These are phyloP conservation scores for Citrullus amarus DNA, from an alignment of 306 rosid genomes.

Conservation along the genomic window DNA sequence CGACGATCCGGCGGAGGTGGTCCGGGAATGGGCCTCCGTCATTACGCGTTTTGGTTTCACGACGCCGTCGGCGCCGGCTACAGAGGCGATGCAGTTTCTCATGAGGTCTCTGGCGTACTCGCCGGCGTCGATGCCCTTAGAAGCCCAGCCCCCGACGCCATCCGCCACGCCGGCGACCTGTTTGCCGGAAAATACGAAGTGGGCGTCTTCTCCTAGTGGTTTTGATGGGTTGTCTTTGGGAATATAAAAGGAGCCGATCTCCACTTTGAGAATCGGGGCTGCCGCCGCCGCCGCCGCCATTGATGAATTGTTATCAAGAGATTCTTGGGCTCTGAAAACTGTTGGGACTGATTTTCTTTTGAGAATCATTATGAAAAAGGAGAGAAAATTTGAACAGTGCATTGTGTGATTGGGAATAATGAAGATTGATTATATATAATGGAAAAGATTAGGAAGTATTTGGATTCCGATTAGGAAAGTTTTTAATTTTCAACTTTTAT, in stretches of 20 bases:
- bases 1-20: not conserved
- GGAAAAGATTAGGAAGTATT: not conserved
- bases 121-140: slow-evolving; percentile 3
- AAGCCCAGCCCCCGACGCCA: slow-evolving; percentile 1
- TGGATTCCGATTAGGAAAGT: not conserved
- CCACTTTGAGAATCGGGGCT: not conserved
- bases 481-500: too few species aligned
- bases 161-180: not conserved
- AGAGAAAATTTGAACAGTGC: not conserved
- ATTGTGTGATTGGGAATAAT: not conserved
- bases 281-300: not conserved
- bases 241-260: not conserved
- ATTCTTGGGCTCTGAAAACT: not conserved
- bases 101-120: not conserved
- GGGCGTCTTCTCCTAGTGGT: slow-evolving; percentile 5
- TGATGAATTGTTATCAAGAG: not conserved
- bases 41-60: not conserved
- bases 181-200: not conserved
- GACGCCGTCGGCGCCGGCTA: not conserved
- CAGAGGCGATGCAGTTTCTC: not conserved
- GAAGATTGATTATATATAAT: not conserved
- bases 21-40: not conserved
- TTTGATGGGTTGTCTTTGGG: not conserved
- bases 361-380: not conserved
- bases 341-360: not conserved